Evolutionary conservation across 2,329 filamentous ascomycete species (phyloP).

Genomic region (Cordyceps fumosorosea): DNA sequence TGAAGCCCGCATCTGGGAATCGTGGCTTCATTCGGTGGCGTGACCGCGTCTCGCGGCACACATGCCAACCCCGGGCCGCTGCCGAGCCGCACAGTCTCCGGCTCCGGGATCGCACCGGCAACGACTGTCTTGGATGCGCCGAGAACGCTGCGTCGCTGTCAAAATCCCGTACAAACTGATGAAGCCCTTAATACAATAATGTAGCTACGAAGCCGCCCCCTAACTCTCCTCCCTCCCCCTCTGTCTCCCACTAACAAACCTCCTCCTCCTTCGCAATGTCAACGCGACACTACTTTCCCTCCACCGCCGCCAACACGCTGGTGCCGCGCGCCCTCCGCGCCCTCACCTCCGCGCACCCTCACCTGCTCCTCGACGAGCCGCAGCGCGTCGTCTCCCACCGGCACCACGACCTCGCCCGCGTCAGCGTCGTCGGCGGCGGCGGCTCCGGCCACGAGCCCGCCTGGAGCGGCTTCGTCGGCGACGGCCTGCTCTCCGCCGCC

Average conservation of each 20-base stretch:
- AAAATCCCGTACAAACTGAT: neutral
- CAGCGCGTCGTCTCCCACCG: slow-evolving; percentile 48
- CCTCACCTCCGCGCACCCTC: slow-evolving; percentile 32
- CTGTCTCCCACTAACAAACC: neutral
- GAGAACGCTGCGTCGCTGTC: neutral
- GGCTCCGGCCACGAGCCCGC: slow-evolving; percentile 57
- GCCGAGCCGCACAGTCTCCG: too few relatives aligned
- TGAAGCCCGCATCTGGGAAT: neutral
- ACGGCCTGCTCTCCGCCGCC: slow-evolving; percentile 52
- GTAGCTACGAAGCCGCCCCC: neutral
- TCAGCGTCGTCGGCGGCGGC: slow-evolving; percentile 46
- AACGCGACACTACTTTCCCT: slow-evolving; percentile 18
- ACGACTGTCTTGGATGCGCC: neutral
- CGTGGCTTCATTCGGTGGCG: neutral
- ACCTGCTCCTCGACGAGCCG: slow-evolving; percentile 40
- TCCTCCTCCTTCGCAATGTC: slow-evolving; percentile 8
- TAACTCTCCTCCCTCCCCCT: neutral
- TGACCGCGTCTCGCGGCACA: neutral
- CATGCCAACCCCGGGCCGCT: neutral
- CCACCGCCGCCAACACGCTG: slow-evolving; percentile 19
- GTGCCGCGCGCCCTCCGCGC: slow-evolving; percentile 21
- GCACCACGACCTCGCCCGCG: slow-evolving; percentile 34
- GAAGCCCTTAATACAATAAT: neutral
- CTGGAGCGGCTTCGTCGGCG: slow-evolving; percentile 57
- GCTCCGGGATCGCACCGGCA: neutral